Percentiles rank a stretch among this genome's conserved stretches.
Conservation (phyloP, 805 yeast genomes). For the Saccharomycopsis amapae region DNA sequence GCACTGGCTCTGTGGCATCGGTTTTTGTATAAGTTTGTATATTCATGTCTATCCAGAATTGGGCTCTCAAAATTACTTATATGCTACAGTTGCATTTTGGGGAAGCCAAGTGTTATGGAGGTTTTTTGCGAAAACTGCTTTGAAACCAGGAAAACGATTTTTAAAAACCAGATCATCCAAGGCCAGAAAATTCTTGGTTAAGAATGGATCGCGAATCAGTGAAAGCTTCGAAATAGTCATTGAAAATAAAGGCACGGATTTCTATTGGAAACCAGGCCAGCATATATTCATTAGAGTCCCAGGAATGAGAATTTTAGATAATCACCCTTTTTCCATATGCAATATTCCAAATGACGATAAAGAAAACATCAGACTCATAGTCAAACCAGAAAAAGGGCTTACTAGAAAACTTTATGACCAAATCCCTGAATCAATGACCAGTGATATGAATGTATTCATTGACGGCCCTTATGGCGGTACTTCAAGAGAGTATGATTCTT, state of each 20-base stretch:
- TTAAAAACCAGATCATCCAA: slow-evolving; percentile 19
- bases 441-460: slow-evolving; percentile 31
- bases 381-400: slow-evolving; percentile 41
- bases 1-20: slow-evolving; percentile 49
- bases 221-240: slow-evolving; percentile 33
- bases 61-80: slow-evolving; percentile 36
- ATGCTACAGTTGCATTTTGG: slow-evolving; percentile 49
- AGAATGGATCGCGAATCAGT: background rate
- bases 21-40: slow-evolving; percentile 39
- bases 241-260: slow-evolving; percentile 27
- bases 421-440: slow-evolving; percentile 26
- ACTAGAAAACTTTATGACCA: slow-evolving; percentile 32
- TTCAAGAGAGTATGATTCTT: slow-evolving; percentile 37
- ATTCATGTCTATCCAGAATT: slow-evolving; percentile 36
- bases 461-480: slow-evolving; percentile 59
- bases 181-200: slow-evolving; percentile 16
- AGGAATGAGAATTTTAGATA: slow-evolving; percentile 39
- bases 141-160: slow-evolving; percentile 32
- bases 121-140: slow-evolving; percentile 38
- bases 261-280: slow-evolving; percentile 48
- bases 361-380: slow-evolving; percentile 35
- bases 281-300: slow-evolving; percentile 44
- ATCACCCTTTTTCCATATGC: slow-evolving; percentile 50
- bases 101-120: slow-evolving; percentile 41
- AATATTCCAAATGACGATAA: slow-evolving; percentile 27